phyloP scores from a whole-genome alignment of 2,329 filamentous ascomycete species.

The Boeremia lycopersici region DNA sequence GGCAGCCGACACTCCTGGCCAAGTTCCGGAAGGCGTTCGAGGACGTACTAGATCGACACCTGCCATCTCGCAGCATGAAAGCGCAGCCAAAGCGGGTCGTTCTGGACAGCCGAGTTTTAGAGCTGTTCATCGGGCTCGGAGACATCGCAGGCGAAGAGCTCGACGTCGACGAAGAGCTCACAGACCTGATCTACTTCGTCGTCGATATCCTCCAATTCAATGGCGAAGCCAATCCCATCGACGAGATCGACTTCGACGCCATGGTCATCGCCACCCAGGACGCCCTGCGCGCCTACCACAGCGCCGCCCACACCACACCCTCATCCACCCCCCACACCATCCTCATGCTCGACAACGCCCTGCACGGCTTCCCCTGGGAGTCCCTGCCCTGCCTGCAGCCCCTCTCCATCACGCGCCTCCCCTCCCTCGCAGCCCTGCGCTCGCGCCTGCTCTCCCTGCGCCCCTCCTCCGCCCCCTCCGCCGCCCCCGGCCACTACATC shows the following conservation, averaged over 20 bases:
- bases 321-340: constrained; percentile 70
- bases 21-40: constrained; percentile 81
- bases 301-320: constrained; percentile 49
- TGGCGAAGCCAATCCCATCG: constrained; percentile 93
- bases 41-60: constrained; percentile 77
- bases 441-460: constrained; percentile 70
- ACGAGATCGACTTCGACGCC: constrained; percentile 93
- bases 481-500: constrained; percentile 53
- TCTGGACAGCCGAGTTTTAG: constrained; percentile 73
- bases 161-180: constrained; percentile 87
- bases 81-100: constrained; percentile 55
- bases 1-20: constrained; percentile 68
- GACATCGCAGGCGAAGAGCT: constrained; percentile 69
- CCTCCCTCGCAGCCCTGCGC: constrained; percentile 81
- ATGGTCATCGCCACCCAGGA: constrained; percentile 90
- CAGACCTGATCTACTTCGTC: constrained; percentile 92
- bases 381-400: constrained; percentile 84
- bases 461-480: constrained; percentile 12
- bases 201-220: constrained; percentile 97
- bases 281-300: constrained; percentile 79
- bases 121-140: constrained; percentile 86
- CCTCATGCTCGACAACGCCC: constrained; percentile 85
- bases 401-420: constrained; percentile 82
- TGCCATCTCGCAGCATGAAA: constrained; percentile 79
- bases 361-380: constrained; percentile 96